Base-by-base conservation (phyloP, 257 asterid genomes). In the Rhazya stricta region DNA sequence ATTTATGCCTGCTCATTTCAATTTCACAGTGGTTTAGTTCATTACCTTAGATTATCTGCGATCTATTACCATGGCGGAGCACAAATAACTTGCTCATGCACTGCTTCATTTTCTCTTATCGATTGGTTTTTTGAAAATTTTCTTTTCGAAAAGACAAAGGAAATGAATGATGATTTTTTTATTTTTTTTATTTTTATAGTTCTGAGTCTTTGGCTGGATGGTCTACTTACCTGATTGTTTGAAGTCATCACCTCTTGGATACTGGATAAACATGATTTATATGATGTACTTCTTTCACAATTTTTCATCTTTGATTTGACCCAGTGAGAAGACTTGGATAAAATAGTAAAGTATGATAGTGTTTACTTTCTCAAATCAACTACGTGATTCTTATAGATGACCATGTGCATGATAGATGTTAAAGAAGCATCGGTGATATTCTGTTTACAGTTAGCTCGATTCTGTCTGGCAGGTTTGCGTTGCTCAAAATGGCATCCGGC, bases 401-500 rank as follows among this genome's bases (percentile, higher is more conserved):
- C 36, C 48, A 54, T 29, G 25, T 27, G 13, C 67, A 53, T 41
- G 3, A 51, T 66, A 10, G 39, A 25, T 50, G n/a, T 48, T n/a
- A 63, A 51, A 25, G 30, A 70, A 58, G 36, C 36, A 67, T n/a
- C 45, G n/a, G 30, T 36, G 29, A 56, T 10, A 65, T 65, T 74
- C 25, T 10, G 29, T 61, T 71, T 46, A 71, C 9, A 27, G 19
- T 18, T 7, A 23, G 23, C 23, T 57, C 5, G 62, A 57, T 68
- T 77, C 50, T 77, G 9, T 79, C 63, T 80, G 73, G 80, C 86
- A 83, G 89, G 82, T 68, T 73, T 36, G 54, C 13, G 29, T 36
- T 72, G 74, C 1, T 32, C 53, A 69, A 74, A 74, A 91, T 91
- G 97, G 88, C 86, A 48, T 82, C 91, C n/a, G 77, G 81, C 67